phyloP scores from a whole-genome alignment of 2,329 filamentous ascomycete species.

The Septoria linicola region DNA sequence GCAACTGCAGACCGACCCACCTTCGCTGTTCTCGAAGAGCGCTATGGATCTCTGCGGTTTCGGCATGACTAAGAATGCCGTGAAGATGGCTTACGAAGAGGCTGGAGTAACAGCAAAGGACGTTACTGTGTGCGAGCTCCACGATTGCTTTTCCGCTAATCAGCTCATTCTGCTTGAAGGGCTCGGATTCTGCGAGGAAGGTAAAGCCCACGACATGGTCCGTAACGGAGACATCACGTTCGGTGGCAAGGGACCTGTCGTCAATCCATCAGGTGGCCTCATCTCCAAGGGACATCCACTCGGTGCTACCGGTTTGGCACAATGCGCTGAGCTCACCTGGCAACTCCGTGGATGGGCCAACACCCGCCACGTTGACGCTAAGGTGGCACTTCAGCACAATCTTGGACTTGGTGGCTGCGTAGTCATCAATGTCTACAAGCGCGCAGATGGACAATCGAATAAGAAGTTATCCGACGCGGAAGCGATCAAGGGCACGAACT shows the following conservation, averaged over 20 bases:
- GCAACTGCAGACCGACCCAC: slow-evolving; percentile 78
- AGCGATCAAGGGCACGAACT: slow-evolving; percentile 67
- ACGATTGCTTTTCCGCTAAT: slow-evolving; percentile 96
- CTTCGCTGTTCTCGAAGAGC: slow-evolving; percentile 72
- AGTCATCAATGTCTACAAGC: slow-evolving; percentile 84
- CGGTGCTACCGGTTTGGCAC: slow-evolving; percentile 89
- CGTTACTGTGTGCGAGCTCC: slow-evolving; percentile 82
- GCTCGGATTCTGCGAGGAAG: slow-evolving; percentile 70
- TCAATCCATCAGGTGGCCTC: slow-evolving; percentile 91
- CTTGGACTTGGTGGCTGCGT: slow-evolving; percentile 86
- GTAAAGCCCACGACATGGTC: slow-evolving; percentile 90
- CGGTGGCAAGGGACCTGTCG: slow-evolving; percentile 70
- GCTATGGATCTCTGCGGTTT: slow-evolving; percentile 88
- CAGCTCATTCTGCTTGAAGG: slow-evolving; percentile 90
- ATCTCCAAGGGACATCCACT: slow-evolving; percentile 96
- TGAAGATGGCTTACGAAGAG: slow-evolving; percentile 67
- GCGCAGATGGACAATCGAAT: slow-evolving; percentile 71
- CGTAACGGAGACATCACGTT: slow-evolving; percentile 87
- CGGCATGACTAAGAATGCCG: slow-evolving; percentile 76
- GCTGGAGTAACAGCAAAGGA: slow-evolving; percentile 66
- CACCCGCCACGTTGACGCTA: slow-evolving; percentile 70
- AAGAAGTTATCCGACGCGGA: slow-evolving; percentile 59
- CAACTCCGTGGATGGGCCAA: slow-evolving; percentile 91
- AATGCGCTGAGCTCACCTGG: slow-evolving; percentile 94
- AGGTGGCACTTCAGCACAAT: slow-evolving; percentile 83